These are phyloP conservation scores for Penicilliopsis zonata DNA, from an alignment of 495 filamentous ascomycete genomes.

Conservation along the genomic window DNA sequence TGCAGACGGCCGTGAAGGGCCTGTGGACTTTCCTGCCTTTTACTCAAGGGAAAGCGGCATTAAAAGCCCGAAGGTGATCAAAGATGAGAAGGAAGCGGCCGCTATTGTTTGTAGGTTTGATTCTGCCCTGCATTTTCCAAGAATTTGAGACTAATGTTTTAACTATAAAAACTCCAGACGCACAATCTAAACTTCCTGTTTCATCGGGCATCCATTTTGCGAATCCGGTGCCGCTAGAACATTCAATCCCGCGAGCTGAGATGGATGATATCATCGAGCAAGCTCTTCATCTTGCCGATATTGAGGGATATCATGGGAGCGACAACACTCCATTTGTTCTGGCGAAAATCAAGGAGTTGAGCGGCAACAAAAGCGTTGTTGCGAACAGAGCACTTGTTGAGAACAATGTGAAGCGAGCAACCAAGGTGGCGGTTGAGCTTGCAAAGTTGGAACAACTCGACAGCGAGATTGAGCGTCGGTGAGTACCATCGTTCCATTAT, in stretches of 20 bases:
- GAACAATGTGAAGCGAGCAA: slow-evolving; percentile 68
- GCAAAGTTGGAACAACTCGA: slow-evolving; percentile 42
- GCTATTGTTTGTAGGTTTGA: slow-evolving; percentile 66
- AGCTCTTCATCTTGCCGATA: slow-evolving; percentile 60
- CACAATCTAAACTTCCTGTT: slow-evolving; percentile 50
- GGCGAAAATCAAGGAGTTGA: slow-evolving; percentile 67
- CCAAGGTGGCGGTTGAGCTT: slow-evolving; percentile 68
- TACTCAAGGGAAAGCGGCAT: slow-evolving; percentile 77
- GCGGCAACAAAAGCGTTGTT: slow-evolving; percentile 52
- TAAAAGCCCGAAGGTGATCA: slow-evolving; percentile 61
- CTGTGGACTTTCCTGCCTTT: slow-evolving; percentile 79
- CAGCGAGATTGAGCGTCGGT: slow-evolving; percentile 21
- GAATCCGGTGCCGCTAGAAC: slow-evolving; percentile 68
- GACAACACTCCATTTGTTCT: slow-evolving; percentile 87
- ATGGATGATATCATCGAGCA: slow-evolving; percentile 65
- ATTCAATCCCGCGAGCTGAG: slow-evolving; percentile 55
- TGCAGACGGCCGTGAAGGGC: slow-evolving; percentile 56
- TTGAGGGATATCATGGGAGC: slow-evolving; percentile 56
- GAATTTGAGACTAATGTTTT: not conserved
- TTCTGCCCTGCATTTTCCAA: too few species aligned
- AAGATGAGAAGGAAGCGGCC: slow-evolving; percentile 70
- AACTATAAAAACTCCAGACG: slow-evolving; percentile 31
- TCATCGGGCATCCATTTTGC: slow-evolving; percentile 71
- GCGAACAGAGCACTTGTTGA: slow-evolving; percentile 71
- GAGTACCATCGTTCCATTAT: slow-evolving; percentile 13